phyloP scores from a whole-genome alignment of 176 grass and related monocot species.

The Hyparrhenia diplandra region DNA sequence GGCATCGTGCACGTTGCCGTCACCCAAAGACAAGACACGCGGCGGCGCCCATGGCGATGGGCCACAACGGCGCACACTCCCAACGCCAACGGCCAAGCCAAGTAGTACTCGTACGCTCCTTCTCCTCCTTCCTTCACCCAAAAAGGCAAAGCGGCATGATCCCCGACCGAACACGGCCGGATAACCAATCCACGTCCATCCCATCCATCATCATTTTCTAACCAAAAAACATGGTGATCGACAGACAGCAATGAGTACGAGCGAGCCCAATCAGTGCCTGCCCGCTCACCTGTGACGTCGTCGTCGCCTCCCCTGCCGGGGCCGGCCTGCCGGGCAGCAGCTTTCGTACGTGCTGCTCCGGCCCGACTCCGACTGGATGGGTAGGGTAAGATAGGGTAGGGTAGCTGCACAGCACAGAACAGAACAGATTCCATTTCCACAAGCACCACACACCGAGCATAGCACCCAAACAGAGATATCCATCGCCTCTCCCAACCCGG shows the following conservation, averaged over 20 bases:
- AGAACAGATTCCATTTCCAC: conserved; percentile 7
- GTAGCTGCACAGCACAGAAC: background rate
- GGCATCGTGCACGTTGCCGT: background rate
- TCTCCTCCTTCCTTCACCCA: background rate
- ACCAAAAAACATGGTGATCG: background rate
- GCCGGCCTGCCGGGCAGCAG: too few relatives aligned
- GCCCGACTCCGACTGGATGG: background rate
- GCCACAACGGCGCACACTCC: background rate
- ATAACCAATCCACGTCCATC: background rate
- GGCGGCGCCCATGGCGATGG: background rate
- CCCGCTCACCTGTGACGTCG: background rate
- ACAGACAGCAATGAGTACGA: conserved; percentile 1
- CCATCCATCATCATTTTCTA: conserved; percentile 1
- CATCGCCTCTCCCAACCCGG: background rate
- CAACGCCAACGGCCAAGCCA: background rate
- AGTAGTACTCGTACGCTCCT: conserved; percentile 30
- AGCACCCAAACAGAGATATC: background rate
- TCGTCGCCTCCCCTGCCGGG: background rate
- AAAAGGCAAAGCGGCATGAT: background rate
- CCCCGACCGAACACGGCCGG: background rate
- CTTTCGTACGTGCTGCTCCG: background rate
- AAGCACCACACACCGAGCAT: background rate
- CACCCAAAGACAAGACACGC: background rate
- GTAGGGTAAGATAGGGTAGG: background rate
- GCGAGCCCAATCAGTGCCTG: background rate